phyloP scores from a whole-genome alignment of 202 grass and related monocot species.

The Musa balbisiana region DNA sequence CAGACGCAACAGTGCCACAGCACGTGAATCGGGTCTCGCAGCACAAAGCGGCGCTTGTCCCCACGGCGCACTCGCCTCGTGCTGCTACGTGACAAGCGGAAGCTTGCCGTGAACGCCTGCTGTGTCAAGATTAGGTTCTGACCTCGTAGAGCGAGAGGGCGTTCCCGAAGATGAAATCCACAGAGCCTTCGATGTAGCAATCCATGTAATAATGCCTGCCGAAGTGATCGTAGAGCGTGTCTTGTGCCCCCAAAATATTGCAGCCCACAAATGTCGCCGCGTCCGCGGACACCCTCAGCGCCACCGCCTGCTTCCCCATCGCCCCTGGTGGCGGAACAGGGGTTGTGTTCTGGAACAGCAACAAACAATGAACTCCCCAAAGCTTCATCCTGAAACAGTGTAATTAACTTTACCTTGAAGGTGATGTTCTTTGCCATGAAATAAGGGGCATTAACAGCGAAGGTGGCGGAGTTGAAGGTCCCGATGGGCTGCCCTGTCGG shows the following conservation, averaged over 20 bases:
- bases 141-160: constrained; percentile 92
- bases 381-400: too few relatives aligned
- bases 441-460: constrained; percentile 83
- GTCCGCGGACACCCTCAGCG: constrained; percentile 74
- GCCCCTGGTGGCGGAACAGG: constrained; percentile 62
- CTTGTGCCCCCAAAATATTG: constrained; percentile 73
- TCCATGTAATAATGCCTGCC: constrained; percentile 93
- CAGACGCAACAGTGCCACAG: too few relatives aligned
- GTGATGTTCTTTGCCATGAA: constrained; percentile 96
- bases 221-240: constrained; percentile 92
- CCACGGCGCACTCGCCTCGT: neutral
- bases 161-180: constrained; percentile 95
- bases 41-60: neutral
- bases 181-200: constrained; percentile 90
- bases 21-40: too few relatives aligned
- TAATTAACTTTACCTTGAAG: constrained; percentile 46
- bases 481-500: constrained; percentile 47
- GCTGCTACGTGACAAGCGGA: neutral
- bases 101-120: too few relatives aligned
- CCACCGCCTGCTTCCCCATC: constrained; percentile 81
- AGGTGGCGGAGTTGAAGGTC: constrained; percentile 76
- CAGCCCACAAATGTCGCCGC: constrained; percentile 85
- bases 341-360: constrained; percentile 49
- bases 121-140: neutral
- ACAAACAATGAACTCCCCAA: too few relatives aligned